A percentile compares a stretch with the other conserved stretches of the same genome.
phyloP scores from a whole-genome alignment of 2,329 filamentous ascomycete species.

The Diaporthe nobilis region DNA sequence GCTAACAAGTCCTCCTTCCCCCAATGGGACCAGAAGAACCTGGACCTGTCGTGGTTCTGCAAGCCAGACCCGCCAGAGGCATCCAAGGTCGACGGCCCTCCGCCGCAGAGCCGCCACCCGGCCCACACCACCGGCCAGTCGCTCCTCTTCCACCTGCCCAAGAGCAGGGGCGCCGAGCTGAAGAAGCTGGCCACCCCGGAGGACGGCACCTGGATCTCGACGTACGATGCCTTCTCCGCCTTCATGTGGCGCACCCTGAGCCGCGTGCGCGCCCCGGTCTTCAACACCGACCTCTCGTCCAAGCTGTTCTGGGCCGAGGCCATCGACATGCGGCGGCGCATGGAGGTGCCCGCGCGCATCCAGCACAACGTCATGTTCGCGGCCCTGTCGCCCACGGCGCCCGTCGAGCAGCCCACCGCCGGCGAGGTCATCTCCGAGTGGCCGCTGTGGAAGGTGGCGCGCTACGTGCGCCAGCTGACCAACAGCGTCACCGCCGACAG shows the following conservation, averaged over 20 bases:
- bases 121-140: constrained; percentile 46
- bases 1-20: constrained; percentile 48
- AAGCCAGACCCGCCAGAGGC: constrained; percentile 48
- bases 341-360: constrained; percentile 52
- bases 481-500: constrained; percentile 51
- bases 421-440: constrained; percentile 53
- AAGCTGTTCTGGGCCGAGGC: constrained; percentile 54
- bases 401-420: constrained; percentile 49
- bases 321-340: constrained; percentile 56
- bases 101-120: constrained; percentile 48
- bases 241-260: constrained; percentile 58
- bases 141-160: constrained; percentile 59
- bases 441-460: constrained; percentile 53
- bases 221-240: constrained; percentile 60
- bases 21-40: constrained; percentile 52
- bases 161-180: constrained; percentile 57
- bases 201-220: constrained; percentile 58
- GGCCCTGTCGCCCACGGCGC: constrained; percentile 46
- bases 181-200: constrained; percentile 54
- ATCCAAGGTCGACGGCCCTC: constrained; percentile 50
- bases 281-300: constrained; percentile 48
- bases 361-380: constrained; percentile 55
- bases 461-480: constrained; percentile 55
- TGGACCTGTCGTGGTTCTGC: constrained; percentile 54
- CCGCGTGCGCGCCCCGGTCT: constrained; percentile 52